Conservation (phyloP, 208 protist genomes). For the Trypanosoma scelopori region DNA sequence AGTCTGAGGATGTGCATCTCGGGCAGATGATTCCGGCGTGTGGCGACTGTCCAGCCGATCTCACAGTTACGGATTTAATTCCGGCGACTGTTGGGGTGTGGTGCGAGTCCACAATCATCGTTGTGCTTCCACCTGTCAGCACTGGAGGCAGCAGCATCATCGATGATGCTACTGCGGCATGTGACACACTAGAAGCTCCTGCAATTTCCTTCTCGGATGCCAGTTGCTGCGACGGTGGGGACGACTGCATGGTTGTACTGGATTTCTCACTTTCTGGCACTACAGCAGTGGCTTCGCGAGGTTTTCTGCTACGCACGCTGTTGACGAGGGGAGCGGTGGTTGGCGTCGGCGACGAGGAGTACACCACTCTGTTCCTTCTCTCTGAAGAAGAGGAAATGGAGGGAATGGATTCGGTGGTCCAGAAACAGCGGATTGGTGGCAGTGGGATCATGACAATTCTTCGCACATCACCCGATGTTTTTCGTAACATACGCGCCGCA, state of each 20-base stretch:
- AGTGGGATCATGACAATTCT: constrained; percentile 2
- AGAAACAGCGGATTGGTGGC: not conserved
- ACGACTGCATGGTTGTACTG: constrained; percentile 37
- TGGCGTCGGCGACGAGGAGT: constrained; percentile 28
- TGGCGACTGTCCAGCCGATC: constrained; percentile 30
- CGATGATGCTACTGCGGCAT: not conserved
- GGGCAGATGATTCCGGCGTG: constrained; percentile 35
- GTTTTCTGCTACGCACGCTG: constrained; percentile 29
- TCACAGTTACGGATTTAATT: constrained; percentile 60
- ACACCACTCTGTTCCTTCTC: constrained; percentile 43
- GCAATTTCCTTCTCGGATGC: no score
- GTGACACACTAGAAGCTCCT: not conserved
- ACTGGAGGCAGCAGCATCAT: not conserved
- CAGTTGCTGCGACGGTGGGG: not conserved
- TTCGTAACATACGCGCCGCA: constrained; percentile 67
- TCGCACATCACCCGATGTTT: constrained; percentile 42
- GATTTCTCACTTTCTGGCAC: constrained; percentile 35
- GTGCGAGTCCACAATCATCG: constrained; percentile 43
- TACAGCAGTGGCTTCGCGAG: constrained; percentile 29
- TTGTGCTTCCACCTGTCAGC: constrained; percentile 54
- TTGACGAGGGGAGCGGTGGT: constrained; percentile 35
- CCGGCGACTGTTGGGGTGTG: constrained; percentile 50
- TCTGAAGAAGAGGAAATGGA: constrained; percentile 5
- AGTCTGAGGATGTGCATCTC: constrained; percentile 31
- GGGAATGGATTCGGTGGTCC: not conserved